Conservation (phyloP, 2,329 filamentous ascomycete species). For the Salinomyces thailandicus region DNA sequence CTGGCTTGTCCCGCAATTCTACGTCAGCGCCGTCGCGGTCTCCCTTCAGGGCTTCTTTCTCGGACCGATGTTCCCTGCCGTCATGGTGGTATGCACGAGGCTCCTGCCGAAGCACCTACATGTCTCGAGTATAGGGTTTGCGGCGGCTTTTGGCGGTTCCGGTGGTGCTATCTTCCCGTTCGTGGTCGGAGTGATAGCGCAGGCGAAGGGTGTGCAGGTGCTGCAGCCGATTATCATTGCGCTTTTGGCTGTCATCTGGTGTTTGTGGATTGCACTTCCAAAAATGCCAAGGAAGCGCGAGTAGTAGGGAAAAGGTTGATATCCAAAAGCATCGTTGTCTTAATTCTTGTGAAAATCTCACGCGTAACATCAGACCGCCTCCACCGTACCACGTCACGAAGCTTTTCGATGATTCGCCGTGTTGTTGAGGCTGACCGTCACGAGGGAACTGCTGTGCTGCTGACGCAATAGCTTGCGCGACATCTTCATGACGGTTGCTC, state of each 20-base stretch:
- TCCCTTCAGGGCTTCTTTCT: slow-evolving; percentile 67
- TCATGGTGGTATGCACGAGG: slow-evolving; percentile 62
- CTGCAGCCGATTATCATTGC: slow-evolving; percentile 50
- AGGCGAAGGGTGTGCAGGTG: slow-evolving; percentile 48
- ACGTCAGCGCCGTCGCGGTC: slow-evolving; percentile 62
- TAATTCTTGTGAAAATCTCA: too few species aligned
- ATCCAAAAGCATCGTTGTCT: too few species aligned
- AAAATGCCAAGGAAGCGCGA: slow-evolving; percentile 33
- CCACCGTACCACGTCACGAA: too few species aligned
- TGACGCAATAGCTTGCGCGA: too few species aligned
- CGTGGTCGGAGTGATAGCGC: slow-evolving; percentile 57
- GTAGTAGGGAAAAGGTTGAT: background rate
- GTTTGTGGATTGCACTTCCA: slow-evolving; percentile 43
- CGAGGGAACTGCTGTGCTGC: too few species aligned
- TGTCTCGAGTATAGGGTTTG: slow-evolving; percentile 71
- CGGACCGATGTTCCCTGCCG: slow-evolving; percentile 67
- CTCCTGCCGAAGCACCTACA: slow-evolving; percentile 63
- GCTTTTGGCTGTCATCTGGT: slow-evolving; percentile 40
- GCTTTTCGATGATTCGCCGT: too few species aligned
- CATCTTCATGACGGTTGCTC: too few species aligned
- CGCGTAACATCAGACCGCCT: too few species aligned
- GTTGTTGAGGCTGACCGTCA: too few species aligned
- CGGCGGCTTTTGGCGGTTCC: slow-evolving; percentile 63
- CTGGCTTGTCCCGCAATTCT: slow-evolving; percentile 70
- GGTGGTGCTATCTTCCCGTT: slow-evolving; percentile 60